phyloP scores from a whole-genome alignment of 257 asterid species.

The Ehretia macrophylla region DNA sequence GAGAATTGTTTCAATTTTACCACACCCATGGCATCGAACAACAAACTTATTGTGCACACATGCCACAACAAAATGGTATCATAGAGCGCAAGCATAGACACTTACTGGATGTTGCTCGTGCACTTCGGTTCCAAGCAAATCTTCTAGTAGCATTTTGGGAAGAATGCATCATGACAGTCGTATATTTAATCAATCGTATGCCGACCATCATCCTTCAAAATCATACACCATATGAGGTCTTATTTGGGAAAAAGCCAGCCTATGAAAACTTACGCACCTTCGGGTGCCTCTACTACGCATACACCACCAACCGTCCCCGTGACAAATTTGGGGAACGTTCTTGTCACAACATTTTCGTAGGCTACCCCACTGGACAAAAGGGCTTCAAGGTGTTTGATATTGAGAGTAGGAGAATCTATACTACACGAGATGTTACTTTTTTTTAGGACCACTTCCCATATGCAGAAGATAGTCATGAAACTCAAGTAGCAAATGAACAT shows the following conservation, averaged over 20 bases:
- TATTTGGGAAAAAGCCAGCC: background rate
- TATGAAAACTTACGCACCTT: slow-evolving; percentile 2
- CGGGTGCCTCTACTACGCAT: background rate
- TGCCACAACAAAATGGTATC: no score
- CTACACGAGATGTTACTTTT: slow-evolving; percentile 1
- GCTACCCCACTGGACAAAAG: background rate
- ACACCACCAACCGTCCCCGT: background rate
- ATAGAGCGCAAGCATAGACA: no score
- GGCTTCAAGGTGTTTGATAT: background rate
- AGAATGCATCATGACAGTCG: background rate
- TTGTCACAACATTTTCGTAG: background rate
- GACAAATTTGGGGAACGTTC: background rate
- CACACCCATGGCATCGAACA: no score
- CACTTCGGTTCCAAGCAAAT: no score
- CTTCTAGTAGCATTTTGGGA: background rate
- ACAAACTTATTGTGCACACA: no score
- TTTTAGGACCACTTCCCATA: background rate
- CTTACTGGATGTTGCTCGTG: no score
- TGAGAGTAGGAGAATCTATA: background rate
- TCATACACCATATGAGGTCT: background rate
- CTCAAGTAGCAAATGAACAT: no score
- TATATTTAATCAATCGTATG: slow-evolving; percentile 3
- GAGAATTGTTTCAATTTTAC: background rate
- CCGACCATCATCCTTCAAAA: background rate
- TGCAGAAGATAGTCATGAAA: no score